Percentiles rank a stretch among this genome's conserved stretches.
Conservation (phyloP, 805 yeast genomes). For the Candida broadrunensis region DNA sequence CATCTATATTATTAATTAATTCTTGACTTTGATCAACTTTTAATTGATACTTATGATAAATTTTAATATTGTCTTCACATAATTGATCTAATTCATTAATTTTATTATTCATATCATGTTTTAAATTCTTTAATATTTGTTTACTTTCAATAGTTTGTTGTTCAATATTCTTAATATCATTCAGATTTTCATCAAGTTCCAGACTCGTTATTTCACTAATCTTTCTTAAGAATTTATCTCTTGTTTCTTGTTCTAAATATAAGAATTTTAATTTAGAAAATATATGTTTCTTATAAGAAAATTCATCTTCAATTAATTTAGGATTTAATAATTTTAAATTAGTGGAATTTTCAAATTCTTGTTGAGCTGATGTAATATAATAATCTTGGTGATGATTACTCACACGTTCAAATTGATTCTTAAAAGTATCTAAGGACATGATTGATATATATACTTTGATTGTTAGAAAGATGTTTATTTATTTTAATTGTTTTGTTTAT, state of each 20-base stretch:
- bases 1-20: slow-evolving; percentile 19
- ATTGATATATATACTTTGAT: background rate
- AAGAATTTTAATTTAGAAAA: slow-evolving; percentile 59
- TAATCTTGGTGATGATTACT: background rate
- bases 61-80: slow-evolving; percentile 21
- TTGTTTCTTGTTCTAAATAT: slow-evolving; percentile 69
- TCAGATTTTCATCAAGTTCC: slow-evolving; percentile 6
- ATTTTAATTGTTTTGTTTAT: no score
- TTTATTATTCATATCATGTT: slow-evolving; percentile 22
- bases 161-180: slow-evolving; percentile 19
- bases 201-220: slow-evolving; percentile 30
- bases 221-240: slow-evolving; percentile 60
- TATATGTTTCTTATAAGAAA: slow-evolving; percentile 35
- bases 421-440: background rate
- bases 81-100: slow-evolving; percentile 26
- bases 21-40: slow-evolving; percentile 23
- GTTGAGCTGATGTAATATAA: slow-evolving; percentile 7
- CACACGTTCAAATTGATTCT: background rate
- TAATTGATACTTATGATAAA: slow-evolving; percentile 19
- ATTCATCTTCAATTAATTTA: slow-evolving; percentile 28
- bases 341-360: slow-evolving; percentile 12
- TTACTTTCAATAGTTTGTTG: slow-evolving; percentile 18
- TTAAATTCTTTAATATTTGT: slow-evolving; percentile 19
- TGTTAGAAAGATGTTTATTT: no score
- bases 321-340: slow-evolving; percentile 22